Evolutionary conservation across 768 basidiomycete species (phyloP).

Genomic region (Chiua virens): DNA sequence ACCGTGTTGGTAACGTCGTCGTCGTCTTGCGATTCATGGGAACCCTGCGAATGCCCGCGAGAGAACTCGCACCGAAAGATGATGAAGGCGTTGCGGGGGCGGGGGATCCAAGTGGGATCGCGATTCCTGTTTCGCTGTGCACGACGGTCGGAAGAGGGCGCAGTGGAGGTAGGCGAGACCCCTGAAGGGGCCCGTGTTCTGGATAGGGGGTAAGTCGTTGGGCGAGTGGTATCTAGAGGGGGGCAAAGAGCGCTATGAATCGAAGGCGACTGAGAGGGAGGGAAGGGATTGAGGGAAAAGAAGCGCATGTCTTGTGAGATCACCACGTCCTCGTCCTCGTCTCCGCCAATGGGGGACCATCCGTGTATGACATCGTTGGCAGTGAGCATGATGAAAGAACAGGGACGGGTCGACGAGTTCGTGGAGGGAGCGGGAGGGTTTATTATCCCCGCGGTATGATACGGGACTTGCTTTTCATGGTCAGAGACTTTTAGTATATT

Average conservation of each 20-base stretch:
- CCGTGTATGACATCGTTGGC: slow-evolving; percentile 16
- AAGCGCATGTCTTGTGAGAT: slow-evolving; percentile 18
- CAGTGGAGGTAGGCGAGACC: slow-evolving; percentile 8
- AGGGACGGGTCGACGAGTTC: background rate
- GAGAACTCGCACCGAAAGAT: slow-evolving; percentile 70
- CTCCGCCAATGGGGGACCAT: slow-evolving; percentile 29
- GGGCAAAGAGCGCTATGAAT: slow-evolving; percentile 14
- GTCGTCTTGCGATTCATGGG: slow-evolving; percentile 37
- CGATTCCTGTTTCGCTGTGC: slow-evolving; percentile 40
- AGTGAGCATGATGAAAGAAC: slow-evolving; percentile 7
- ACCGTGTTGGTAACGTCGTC: slow-evolving; percentile 10
- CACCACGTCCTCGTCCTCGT: slow-evolving; percentile 27
- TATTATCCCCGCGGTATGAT: slow-evolving; percentile 7
- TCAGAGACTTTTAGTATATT: background rate
- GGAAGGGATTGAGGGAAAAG: slow-evolving; percentile 4
- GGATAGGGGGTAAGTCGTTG: background rate
- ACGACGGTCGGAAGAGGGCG: slow-evolving; percentile 41
- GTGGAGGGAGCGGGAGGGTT: background rate
- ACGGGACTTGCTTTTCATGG: background rate
- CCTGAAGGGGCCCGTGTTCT: background rate
- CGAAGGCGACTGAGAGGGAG: background rate
- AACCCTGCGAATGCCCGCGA: slow-evolving; percentile 40
- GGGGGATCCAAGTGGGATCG: slow-evolving; percentile 61
- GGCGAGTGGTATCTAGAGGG: slow-evolving; percentile 8
- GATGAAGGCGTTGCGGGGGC: slow-evolving; percentile 71